phyloP scores from a whole-genome alignment of 768 basidiomycete genomes.

The Boletus rubropictus region DNA sequence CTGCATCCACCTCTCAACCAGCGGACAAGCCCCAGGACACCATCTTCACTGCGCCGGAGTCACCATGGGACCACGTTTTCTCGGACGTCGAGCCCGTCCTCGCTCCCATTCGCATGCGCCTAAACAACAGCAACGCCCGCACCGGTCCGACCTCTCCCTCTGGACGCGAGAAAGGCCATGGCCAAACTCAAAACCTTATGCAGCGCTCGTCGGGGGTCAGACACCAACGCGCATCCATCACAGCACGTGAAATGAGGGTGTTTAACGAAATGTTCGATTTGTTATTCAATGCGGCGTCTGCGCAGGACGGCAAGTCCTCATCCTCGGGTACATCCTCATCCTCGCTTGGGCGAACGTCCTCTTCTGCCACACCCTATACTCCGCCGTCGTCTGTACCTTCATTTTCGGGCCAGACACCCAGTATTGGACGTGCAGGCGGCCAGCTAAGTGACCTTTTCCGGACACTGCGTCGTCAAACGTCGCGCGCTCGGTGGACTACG shows the following conservation, averaged over 20 bases:
- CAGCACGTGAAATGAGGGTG: constrained; percentile 56
- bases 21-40: constrained; percentile 16
- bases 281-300: constrained; percentile 54
- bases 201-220: constrained; percentile 10
- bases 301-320: constrained; percentile 21
- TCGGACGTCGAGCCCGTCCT: constrained; percentile 35
- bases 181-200: background rate
- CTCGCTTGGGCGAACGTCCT: background rate
- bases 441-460: constrained; percentile 47
- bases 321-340: background rate
- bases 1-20: constrained; percentile 3
- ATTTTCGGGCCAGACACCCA: constrained; percentile 6
- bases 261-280: constrained; percentile 72
- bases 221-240: constrained; percentile 53
- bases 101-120: constrained; percentile 16
- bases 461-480: constrained; percentile 49
- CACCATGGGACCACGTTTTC: constrained; percentile 54
- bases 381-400: background rate
- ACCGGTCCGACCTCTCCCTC: background rate
- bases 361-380: background rate
- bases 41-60: constrained; percentile 31
- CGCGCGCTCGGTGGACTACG: constrained; percentile 45
- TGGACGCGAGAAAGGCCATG: background rate
- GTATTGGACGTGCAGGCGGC: constrained; percentile 12
- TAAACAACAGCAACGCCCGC: background rate